Evolutionary conservation across 257 asterid genomes (phyloP).

Genomic region (Linderniella brevidens): DNA sequence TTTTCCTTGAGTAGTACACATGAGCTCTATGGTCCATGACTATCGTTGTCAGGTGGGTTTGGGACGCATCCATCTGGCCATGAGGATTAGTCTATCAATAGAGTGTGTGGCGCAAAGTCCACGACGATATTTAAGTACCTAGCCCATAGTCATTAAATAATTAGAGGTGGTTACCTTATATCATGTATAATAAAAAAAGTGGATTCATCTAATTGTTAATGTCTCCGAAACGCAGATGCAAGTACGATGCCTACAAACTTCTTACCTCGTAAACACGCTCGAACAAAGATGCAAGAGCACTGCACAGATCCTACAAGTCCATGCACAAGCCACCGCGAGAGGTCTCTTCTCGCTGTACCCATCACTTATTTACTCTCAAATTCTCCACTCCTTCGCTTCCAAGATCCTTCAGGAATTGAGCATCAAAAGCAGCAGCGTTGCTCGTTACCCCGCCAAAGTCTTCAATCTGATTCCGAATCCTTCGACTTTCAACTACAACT

Average conservation of each 20-base stretch:
- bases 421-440: conserved; percentile 1
- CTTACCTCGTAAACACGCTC: conserved; percentile 20
- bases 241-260: conserved; percentile 19
- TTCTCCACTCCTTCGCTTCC: conserved; percentile 45
- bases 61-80: too few species aligned
- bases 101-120: too few species aligned
- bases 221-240: conserved; percentile 14
- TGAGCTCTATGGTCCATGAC: too few species aligned
- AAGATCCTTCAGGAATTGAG: conserved; percentile 8
- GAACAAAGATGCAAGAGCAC: conserved; percentile 27
- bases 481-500: conserved; percentile 46
- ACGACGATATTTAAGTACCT: too few species aligned
- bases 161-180: too few species aligned
- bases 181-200: too few species aligned
- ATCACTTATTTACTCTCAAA: conserved; percentile 29
- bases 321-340: conserved; percentile 48
- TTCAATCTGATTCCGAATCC: conserved; percentile 46
- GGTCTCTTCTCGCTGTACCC: conserved; percentile 36
- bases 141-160: too few species aligned
- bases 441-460: conserved; percentile 27
- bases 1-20: too few species aligned
- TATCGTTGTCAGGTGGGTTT: too few species aligned
- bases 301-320: conserved; percentile 44
- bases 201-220: too few species aligned
- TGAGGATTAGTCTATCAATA: too few species aligned